Base-by-base conservation (phyloP, 352 stramenopile species). In the Salisapilia sapeloensis region DNA sequence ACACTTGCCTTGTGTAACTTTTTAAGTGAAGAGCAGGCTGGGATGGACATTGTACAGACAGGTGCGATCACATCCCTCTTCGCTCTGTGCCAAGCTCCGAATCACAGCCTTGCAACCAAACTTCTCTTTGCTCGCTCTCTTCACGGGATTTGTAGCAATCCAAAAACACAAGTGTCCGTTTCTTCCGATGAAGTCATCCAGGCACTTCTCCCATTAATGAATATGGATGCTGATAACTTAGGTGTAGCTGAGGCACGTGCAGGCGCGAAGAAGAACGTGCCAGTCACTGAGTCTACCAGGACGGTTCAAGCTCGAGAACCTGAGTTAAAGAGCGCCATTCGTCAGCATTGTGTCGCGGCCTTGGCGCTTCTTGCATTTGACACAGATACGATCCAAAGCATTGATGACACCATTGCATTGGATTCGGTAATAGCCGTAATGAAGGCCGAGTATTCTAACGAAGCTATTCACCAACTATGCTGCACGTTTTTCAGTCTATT, bases 1-100 rank as follows among this genome's bases (percentile, higher is more conserved):
- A 89, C 69, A 0, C 37, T 89, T 3, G 60, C 72, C 5, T 29
- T 89, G 6, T 89, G 69, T 28, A 89, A 85, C 33, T 35, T 89
- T 30, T 41, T 89, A 4, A 78, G 53, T 30, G 72, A 85, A 4
- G 61, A 80, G 9, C 70, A 83, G 31, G 67, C 66, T 11, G 65
- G 66, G 4, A 48, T 63, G 0, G 65, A 83, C 16, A 83, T 85
- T 31, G 54, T 83, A 30, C 55, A 53, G 7, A 56, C 63, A 9
- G 72, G 72, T 5, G 72, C 69, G 1, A 70, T 85, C 18, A 60
- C 55, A 1, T 60, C 67, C 14, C 40, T 85, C 2, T 65, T 85
- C 26, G 40, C 72, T 20, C 40, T 89, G 1, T 77, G 69, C 31
- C 59, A 67, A 50, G 56, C 53, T 1, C 43, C 55, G 1, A 33